phyloP scores from a whole-genome alignment of 139 green algal species.

The Coccomyxa sp. region DNA sequence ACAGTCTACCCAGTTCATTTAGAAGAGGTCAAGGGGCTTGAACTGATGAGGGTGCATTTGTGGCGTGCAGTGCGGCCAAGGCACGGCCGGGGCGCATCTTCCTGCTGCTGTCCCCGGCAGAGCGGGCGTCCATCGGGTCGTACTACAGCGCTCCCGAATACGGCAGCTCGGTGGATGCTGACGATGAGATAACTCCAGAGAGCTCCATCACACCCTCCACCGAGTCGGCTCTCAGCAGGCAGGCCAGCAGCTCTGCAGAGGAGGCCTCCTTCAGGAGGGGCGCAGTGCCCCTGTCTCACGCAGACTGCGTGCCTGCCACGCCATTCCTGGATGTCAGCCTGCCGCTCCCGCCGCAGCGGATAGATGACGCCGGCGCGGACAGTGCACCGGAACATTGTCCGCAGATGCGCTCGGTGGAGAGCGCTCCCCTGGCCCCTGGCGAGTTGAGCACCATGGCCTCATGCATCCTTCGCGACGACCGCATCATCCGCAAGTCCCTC shows the following conservation, averaged over 20 bases:
- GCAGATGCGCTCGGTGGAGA: not conserved
- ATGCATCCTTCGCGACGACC: not conserved
- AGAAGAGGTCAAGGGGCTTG: not conserved
- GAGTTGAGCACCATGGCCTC: not conserved
- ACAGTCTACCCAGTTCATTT: not conserved
- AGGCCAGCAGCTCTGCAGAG: not conserved
- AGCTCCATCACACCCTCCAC: no score
- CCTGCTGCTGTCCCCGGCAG: not conserved
- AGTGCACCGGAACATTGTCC: not conserved
- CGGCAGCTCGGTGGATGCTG: not conserved
- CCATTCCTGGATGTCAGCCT: not conserved
- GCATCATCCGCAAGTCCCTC: not conserved
- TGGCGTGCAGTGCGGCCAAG: not conserved
- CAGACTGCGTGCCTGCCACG: not conserved
- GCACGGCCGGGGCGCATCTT: not conserved
- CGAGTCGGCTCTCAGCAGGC: no score
- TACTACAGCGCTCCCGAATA: not conserved
- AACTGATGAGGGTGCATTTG: not conserved
- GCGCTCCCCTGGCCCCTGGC: no score
- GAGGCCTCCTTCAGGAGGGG: not conserved
- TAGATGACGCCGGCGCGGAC: not conserved
- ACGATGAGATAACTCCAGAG: no score
- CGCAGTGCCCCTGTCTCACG: not conserved
- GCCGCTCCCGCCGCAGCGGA: not conserved
- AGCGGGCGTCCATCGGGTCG: not conserved